Evolutionary conservation across 2,329 filamentous ascomycete genomes (phyloP).

Genomic region (Thelonectria rubi): DNA sequence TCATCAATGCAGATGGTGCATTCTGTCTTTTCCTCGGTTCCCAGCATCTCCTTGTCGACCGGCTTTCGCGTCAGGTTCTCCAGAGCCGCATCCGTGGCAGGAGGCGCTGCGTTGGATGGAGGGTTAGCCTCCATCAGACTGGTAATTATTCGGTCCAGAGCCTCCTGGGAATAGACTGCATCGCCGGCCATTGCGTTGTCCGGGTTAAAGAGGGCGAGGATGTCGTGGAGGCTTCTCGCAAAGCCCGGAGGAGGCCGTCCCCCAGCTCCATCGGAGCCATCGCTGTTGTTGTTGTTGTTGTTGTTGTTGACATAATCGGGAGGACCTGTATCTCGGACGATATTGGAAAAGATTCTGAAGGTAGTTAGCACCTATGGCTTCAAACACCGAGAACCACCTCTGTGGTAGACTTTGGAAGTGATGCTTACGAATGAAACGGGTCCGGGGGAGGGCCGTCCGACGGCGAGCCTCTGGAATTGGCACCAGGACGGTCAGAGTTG

Average conservation of each 20-base stretch:
- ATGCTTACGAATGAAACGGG: slow-evolving; percentile 60
- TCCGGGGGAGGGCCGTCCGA: slow-evolving; percentile 38
- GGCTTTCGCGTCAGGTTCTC: slow-evolving; percentile 75
- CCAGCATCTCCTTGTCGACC: slow-evolving; percentile 75
- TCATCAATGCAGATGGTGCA: slow-evolving; percentile 97
- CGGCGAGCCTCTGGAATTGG: not conserved
- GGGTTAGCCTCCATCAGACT: slow-evolving; percentile 87
- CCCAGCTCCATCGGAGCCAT: slow-evolving; percentile 29
- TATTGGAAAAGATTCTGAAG: slow-evolving; percentile 57
- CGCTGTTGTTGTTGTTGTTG: no score
- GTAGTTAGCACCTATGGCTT: slow-evolving; percentile 45
- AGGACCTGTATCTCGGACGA: slow-evolving; percentile 53
- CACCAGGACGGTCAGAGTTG: slow-evolving; percentile 29
- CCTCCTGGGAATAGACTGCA: slow-evolving; percentile 90
- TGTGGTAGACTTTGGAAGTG: slow-evolving; percentile 24
- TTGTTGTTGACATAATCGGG: slow-evolving; percentile 42
- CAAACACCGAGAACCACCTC: slow-evolving; percentile 31
- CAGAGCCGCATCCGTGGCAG: slow-evolving; percentile 80
- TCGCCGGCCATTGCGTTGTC: slow-evolving; percentile 72
- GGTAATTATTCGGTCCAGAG: slow-evolving; percentile 86
- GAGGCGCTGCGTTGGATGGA: slow-evolving; percentile 79
- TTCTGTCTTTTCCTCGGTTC: slow-evolving; percentile 73
- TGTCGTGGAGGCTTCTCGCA: slow-evolving; percentile 56
- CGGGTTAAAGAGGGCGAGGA: slow-evolving; percentile 64
- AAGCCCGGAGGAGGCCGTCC: slow-evolving; percentile 37